These are phyloP conservation scores for Bruguiera gymnorhiza DNA, from an alignment of 345 rosid species.

Conservation along the genomic window DNA sequence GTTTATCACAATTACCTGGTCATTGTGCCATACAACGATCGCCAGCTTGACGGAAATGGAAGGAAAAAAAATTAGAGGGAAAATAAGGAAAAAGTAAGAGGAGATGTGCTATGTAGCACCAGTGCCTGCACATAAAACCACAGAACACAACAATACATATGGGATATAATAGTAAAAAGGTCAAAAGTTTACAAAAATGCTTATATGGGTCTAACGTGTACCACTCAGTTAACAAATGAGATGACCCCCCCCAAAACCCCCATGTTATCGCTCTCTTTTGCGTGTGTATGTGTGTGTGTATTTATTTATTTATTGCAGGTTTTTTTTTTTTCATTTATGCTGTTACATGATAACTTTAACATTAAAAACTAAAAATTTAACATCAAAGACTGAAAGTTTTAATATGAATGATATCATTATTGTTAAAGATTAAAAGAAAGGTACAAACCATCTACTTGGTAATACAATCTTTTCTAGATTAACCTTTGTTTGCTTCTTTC, in stretches of 20 bases:
- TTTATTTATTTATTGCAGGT: no score
- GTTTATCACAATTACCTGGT: conserved; percentile 27
- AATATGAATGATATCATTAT: no score
- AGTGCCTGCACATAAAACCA: neutral
- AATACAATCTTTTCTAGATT: no score
- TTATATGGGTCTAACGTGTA: conserved; percentile 20
- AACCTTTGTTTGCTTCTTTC: no score
- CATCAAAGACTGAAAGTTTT: no score
- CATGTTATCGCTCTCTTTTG: no score
- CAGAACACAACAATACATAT: neutral
- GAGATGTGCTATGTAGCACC: neutral
- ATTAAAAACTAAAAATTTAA: no score
- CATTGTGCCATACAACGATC: conserved; percentile 16
- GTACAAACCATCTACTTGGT: no score
- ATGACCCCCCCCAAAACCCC: neutral
- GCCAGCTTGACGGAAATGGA: neutral
- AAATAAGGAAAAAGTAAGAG: conserved; percentile 6
- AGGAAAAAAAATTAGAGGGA: conserved; percentile 1
- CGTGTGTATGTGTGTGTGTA: no score
- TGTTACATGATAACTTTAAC: no score
- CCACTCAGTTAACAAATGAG: conserved; percentile 22
- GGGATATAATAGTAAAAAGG: neutral
- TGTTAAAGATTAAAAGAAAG: no score
- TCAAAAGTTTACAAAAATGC: neutral
- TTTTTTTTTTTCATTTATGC: no score